Evolutionary conservation across 163 green algal species (phyloP), one percentile per base, ranked within the genome.

Genomic region (Chlamydomonas reinhardtii): DNA sequence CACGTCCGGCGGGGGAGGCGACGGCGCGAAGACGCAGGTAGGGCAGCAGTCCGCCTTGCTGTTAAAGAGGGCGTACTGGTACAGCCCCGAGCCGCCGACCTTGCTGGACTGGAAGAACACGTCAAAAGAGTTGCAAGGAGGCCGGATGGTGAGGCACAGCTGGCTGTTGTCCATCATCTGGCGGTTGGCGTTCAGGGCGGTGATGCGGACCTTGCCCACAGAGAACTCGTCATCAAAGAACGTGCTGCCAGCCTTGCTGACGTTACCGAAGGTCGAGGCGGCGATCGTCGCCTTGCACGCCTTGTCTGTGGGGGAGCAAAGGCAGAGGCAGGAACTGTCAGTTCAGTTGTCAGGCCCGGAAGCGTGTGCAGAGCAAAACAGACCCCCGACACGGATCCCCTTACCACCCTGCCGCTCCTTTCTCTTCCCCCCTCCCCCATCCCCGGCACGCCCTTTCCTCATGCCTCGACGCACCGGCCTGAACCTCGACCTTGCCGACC

Each of bases 11-110:
- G 79, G 68, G 16, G 70, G 80, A 4, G 80, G 59, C 31, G 80
- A 34, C 14, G 80, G 80, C 34, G 31, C 34, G 54, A 48, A 27
- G 4, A 74, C 35, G 35, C 80, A 86, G 9, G 54, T 71, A 9
- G 80, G 80, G 54, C 80, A 86, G 70, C 80, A 86, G 29, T 73
- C 31, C 20, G 79, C 70, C 32, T 64, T 34, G 3, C 24, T 1
- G 56, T 86, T 70, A 56, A 86, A 86, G 25, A 35, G 1, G 2
- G 80, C 69, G 37, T 86, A 86, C 37, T 86, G 80, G 80, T 64
- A 86, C 15, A 86, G 35, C 0, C 80, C 80, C 2, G 80, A 14
- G 6, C 5, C 69, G 17, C 80, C 80, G 3, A 86, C 27, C 54
- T 79, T 86, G 22, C 34, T 29, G 5, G 80, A 73, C 54, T 80